These are phyloP conservation scores for Nyctanthes arbortristis DNA, from an alignment of 257 asterid species.

Conservation along the genomic window DNA sequence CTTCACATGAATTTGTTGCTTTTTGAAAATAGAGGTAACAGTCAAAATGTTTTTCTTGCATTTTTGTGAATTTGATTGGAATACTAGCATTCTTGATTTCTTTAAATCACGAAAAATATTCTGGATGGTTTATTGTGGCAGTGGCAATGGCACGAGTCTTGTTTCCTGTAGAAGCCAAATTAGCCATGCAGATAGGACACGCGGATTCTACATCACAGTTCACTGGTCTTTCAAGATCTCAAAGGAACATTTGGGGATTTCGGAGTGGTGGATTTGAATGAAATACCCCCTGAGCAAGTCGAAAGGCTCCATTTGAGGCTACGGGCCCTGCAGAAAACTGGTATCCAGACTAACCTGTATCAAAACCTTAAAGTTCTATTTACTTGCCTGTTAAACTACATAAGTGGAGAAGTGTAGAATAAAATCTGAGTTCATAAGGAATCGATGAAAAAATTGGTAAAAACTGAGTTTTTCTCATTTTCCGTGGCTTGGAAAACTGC, in stretches of 20 bases:
- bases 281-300: slow-evolving; percentile 78
- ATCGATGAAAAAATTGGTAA: background rate
- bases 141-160: slow-evolving; percentile 89
- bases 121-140: slow-evolving; percentile 26
- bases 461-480: background rate
- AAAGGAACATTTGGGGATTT: slow-evolving; percentile 43
- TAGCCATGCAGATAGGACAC: slow-evolving; percentile 84
- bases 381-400: background rate
- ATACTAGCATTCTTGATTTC: background rate
- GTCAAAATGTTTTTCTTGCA: background rate
- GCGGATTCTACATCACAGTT: slow-evolving; percentile 74
- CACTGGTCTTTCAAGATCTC: slow-evolving; percentile 61
- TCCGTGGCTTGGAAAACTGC: background rate
- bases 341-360: slow-evolving; percentile 31
- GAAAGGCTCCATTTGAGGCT: slow-evolving; percentile 65
- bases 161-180: slow-evolving; percentile 73
- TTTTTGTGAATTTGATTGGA: background rate
- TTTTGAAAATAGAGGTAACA: slow-evolving; percentile 81
- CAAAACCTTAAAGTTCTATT: background rate
- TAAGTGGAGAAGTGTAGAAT: background rate
- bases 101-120: background rate
- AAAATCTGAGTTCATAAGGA: background rate
- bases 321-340: slow-evolving; percentile 77
- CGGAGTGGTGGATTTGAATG: slow-evolving; percentile 66
- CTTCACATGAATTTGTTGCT: slow-evolving; percentile 75